Percentiles rank a stretch among this genome's conserved stretches.
phyloP scores from a whole-genome alignment of 148 eudicot genomes.

The Arctostaphylos glauca region DNA sequence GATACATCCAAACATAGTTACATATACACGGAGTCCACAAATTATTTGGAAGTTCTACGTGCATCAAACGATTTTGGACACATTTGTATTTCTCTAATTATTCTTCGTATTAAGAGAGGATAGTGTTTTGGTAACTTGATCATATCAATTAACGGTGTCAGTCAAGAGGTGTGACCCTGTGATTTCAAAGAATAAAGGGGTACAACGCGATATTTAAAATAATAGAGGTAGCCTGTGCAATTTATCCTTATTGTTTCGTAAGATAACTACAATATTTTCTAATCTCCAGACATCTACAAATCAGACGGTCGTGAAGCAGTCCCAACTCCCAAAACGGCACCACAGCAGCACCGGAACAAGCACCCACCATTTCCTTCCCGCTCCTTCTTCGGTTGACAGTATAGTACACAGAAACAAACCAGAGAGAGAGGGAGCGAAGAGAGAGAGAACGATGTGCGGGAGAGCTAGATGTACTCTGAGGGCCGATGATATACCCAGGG shows the following conservation, averaged over 20 bases:
- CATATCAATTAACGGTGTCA: too few species aligned
- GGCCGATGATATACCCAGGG: slow-evolving; percentile 57
- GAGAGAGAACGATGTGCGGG: background rate
- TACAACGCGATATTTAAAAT: background rate
- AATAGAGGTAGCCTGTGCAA: background rate
- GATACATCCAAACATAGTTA: too few species aligned
- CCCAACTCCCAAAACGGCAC: background rate
- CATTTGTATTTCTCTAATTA: too few species aligned
- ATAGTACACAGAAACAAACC: background rate
- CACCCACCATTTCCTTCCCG: background rate
- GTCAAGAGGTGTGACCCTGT: background rate
- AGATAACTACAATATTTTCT: background rate
- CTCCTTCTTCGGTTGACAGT: background rate
- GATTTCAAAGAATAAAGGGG: background rate
- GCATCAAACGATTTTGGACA: too few species aligned
- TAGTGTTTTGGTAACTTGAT: too few species aligned
- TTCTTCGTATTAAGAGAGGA: too few species aligned
- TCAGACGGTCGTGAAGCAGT: background rate
- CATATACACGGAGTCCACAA: too few species aligned
- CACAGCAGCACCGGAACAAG: background rate
- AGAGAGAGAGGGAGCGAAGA: background rate
- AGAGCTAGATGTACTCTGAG: slow-evolving; percentile 30
- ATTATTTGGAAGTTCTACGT: too few species aligned
- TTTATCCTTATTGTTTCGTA: background rate
- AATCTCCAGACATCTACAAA: background rate